These are phyloP conservation scores for Saccharomycopsis hybrid DNA, from an alignment of 1,139 yeast species.

Conservation along the genomic window DNA sequence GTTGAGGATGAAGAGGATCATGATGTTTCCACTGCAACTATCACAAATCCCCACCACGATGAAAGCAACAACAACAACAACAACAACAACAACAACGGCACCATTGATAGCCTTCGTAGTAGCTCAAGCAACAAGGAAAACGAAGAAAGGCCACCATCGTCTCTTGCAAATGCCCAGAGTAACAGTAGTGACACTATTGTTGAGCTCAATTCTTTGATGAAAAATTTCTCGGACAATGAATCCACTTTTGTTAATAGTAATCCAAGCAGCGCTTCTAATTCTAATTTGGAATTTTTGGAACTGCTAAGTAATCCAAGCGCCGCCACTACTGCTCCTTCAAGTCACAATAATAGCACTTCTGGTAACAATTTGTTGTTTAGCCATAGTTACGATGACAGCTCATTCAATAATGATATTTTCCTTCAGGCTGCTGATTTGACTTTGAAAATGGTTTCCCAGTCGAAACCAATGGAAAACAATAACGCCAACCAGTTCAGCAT, in stretches of 20 bases:
- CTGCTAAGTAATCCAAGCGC: constrained; percentile 3
- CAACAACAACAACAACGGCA: neutral
- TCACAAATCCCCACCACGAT: neutral
- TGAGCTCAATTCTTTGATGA: neutral
- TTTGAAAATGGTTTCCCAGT: constrained; percentile 28
- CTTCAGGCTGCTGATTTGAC: constrained; percentile 31
- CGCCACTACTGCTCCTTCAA: neutral
- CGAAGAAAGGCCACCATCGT: neutral
- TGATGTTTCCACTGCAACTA: neutral
- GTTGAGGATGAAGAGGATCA: neutral
- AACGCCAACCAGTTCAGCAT: constrained; percentile 10
- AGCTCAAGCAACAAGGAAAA: neutral
- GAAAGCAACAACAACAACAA: neutral
- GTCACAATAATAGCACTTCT: neutral
- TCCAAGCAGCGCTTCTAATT: neutral
- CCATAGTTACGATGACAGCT: constrained; percentile 9
- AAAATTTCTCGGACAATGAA: constrained; percentile 1
- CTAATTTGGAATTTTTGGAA: neutral
- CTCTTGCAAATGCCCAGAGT: neutral
- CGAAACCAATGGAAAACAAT: constrained; percentile 18
- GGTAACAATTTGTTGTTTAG: neutral
- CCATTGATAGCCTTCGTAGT: neutral
- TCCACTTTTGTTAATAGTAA: neutral
- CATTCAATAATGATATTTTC: constrained; percentile 22
- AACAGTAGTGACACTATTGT: constrained; percentile 4